phyloP scores from a whole-genome alignment of 1,284 basidiomycete genomes.

The Anthracocystis setariae region DNA sequence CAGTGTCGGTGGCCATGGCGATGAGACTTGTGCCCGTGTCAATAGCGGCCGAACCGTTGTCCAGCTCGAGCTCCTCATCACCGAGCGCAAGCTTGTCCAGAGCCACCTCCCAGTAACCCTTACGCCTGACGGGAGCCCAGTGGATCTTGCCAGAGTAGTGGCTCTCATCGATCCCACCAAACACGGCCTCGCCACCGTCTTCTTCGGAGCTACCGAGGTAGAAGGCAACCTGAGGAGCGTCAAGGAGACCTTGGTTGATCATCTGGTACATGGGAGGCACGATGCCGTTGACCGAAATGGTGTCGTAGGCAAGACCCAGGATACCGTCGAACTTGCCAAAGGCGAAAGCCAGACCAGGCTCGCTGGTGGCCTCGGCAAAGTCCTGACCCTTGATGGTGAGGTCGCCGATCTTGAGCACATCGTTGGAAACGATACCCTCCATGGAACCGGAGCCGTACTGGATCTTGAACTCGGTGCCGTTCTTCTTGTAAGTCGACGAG shows the following conservation, averaged over 20 bases:
- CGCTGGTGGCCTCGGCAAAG: conserved; percentile 96
- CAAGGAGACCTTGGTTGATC: conserved; percentile 84
- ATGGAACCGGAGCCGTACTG: conserved; percentile 97
- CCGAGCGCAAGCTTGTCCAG: conserved; percentile 69
- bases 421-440: conserved; percentile 93
- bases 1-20: conserved; percentile 89
- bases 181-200: conserved; percentile 91
- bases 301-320: conserved; percentile 92
- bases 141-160: conserved; percentile 84
- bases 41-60: conserved; percentile 83
- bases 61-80: conserved; percentile 82
- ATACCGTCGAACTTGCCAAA: conserved; percentile 92
- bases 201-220: conserved; percentile 85
- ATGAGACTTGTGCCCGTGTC: conserved; percentile 86
- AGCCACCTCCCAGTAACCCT: conserved; percentile 86
- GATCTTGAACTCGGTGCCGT: conserved; percentile 90
- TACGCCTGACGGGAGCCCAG: conserved; percentile 92
- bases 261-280: conserved; percentile 95
- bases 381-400: conserved; percentile 80
- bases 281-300: conserved; percentile 93
- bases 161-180: conserved; percentile 86
- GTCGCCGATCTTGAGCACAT: conserved; percentile 85
- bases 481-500: conserved; percentile 89
- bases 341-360: conserved; percentile 96
- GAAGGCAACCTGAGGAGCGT: conserved; percentile 92